Percentiles rank a stretch among this genome's conserved stretches.
Evolutionary conservation across 225 moss, liverwort and hornwort species (phyloP).

Genomic region (Physcomitrellopsis africana): DNA sequence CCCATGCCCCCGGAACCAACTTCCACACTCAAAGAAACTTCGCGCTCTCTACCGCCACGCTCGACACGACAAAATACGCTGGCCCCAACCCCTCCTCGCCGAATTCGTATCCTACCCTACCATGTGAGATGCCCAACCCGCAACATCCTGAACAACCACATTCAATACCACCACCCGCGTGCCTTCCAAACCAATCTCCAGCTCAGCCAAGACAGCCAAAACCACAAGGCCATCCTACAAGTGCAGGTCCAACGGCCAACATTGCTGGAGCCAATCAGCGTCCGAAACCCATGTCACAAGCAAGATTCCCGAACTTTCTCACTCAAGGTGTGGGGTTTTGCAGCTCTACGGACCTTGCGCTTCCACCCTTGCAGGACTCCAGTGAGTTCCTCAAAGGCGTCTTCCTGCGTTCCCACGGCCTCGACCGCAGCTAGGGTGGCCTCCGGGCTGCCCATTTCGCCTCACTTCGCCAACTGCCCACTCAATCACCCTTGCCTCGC

Average conservation of each 20-base stretch:
- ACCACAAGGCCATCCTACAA: background rate
- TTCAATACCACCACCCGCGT: background rate
- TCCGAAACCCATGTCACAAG: constrained; percentile 8
- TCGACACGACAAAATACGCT: too few species aligned
- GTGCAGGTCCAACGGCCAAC: constrained; percentile 25
- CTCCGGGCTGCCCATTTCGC: constrained; percentile 47
- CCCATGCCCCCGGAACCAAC: too few species aligned
- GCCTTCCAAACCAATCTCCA: background rate
- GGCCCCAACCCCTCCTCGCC: too few species aligned
- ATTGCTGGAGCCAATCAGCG: constrained; percentile 26
- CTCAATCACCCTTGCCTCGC: background rate
- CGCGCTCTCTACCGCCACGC: too few species aligned
- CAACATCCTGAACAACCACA: background rate
- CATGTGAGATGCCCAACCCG: constrained; percentile 2
- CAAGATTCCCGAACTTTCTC: constrained; percentile 8
- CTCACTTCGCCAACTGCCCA: constrained; percentile 15
- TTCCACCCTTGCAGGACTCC: constrained; percentile 46
- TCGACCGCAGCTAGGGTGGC: constrained; percentile 39
- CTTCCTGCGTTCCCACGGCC: constrained; percentile 25
- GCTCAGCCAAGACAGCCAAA: background rate
- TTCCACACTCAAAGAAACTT: too few species aligned
- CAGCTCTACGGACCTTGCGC: constrained; percentile 43
- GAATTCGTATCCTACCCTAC: constrained; percentile 14
- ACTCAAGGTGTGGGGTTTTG: constrained; percentile 16
- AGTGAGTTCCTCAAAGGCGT: constrained; percentile 36